These are phyloP conservation scores for Rhizopogon vinicolor DNA, from an alignment of 768 basidiomycete genomes.

Conservation along the genomic window DNA sequence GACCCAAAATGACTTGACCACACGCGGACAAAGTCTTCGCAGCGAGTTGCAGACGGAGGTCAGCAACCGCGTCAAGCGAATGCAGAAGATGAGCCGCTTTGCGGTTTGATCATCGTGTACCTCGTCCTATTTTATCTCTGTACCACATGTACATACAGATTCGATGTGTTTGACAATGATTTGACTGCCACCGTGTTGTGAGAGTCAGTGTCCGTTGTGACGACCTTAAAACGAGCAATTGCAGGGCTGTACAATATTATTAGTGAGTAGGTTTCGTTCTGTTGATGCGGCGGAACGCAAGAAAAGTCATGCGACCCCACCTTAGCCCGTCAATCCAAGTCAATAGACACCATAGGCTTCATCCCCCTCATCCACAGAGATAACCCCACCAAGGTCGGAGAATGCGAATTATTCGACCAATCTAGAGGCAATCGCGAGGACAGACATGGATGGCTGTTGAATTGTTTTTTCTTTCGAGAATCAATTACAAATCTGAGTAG, in stretches of 20 bases:
- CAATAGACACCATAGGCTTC: too few relatives aligned
- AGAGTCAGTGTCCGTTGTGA: not conserved
- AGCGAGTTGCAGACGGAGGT: conserved; percentile 55
- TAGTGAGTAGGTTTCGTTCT: not conserved
- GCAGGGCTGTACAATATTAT: not conserved
- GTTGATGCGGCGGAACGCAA: not conserved
- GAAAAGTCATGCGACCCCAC: not conserved
- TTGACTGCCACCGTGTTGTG: not conserved
- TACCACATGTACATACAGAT: conserved; percentile 1
- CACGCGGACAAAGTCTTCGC: conserved; percentile 36
- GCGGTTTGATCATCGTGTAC: not conserved
- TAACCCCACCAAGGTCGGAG: not conserved
- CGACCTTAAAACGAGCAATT: not conserved
- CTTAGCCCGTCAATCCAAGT: not conserved
- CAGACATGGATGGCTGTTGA: not conserved
- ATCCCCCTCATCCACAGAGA: too few relatives aligned
- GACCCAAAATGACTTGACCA: conserved; percentile 44
- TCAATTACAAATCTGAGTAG: too few relatives aligned
- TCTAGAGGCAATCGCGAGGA: not conserved
- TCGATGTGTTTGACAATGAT: not conserved
- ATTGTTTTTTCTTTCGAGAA: not conserved
- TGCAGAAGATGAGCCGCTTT: conserved; percentile 58
- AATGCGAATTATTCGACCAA: not conserved
- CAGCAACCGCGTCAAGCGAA: conserved; percentile 57
- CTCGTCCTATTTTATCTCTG: not conserved